Evolutionary conservation across 2,329 filamentous ascomycete species (phyloP).

Genomic region (Monosporascus sp.): DNA sequence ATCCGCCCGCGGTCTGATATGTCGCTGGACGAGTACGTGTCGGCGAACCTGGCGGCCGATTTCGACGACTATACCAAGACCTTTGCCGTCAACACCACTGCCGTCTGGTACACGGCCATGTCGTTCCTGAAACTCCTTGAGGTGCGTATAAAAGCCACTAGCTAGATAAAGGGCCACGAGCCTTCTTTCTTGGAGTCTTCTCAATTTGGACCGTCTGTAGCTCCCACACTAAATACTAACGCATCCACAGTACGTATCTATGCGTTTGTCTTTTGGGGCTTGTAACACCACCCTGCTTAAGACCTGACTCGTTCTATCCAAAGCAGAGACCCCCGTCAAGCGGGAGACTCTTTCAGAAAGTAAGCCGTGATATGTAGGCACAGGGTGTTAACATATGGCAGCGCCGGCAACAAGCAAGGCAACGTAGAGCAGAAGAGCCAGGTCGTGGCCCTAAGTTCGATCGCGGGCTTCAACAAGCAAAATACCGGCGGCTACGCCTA

Average conservation of each 20-base stretch:
- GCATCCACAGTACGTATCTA: background rate
- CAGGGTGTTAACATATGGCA: background rate
- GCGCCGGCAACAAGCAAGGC: constrained; percentile 53
- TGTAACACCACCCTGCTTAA: background rate
- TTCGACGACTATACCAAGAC: constrained; percentile 61
- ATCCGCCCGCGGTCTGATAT: constrained; percentile 29
- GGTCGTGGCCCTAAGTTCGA: constrained; percentile 68
- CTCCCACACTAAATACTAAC: background rate
- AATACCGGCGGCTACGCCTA: constrained; percentile 73
- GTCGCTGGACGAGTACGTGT: constrained; percentile 40
- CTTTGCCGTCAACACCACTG: constrained; percentile 65
- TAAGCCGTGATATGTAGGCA: background rate
- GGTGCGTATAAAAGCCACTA: background rate
- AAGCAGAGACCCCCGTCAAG: background rate
- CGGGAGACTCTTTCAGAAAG: background rate
- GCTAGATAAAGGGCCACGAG: too few relatives aligned
- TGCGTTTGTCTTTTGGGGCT: background rate
- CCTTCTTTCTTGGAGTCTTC: too few relatives aligned
- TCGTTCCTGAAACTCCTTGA: constrained; percentile 66
- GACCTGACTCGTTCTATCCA: background rate
- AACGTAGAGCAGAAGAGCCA: constrained; percentile 51
- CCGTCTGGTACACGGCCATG: constrained; percentile 70
- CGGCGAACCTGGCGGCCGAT: constrained; percentile 46
- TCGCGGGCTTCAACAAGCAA: constrained; percentile 68
- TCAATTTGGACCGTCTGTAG: background rate